A percentile compares a stretch with the other conserved stretches of the same genome.
These are phyloP conservation scores for Pseudocercospora pini-densiflorae DNA, from an alignment of 2,329 filamentous ascomycete species.

Conservation along the genomic window DNA sequence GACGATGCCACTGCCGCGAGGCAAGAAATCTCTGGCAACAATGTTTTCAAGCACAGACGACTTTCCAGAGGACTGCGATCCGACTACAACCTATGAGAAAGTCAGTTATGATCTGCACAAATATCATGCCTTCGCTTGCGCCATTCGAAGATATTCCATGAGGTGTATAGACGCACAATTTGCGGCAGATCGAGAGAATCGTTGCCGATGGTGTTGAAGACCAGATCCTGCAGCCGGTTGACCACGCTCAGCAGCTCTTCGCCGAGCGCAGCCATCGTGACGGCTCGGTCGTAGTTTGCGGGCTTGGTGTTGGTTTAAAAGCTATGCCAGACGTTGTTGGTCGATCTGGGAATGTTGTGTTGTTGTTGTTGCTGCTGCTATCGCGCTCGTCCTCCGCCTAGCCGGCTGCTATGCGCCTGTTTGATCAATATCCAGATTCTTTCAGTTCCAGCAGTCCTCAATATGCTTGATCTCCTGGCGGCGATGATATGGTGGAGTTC, in stretches of 20 bases:
- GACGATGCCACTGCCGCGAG: conserved; percentile 94
- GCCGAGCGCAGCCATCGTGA: conserved; percentile 83
- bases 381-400: not conserved
- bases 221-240: conserved; percentile 97
- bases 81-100: conserved; percentile 81
- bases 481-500: not conserved
- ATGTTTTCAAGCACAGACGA: conserved; percentile 99
- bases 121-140: conserved; percentile 1
- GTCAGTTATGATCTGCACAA: conserved; percentile 25
- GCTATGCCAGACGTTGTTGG: not conserved
- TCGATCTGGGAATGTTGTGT: not conserved
- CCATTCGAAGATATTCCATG: not conserved
- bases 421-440: not conserved
- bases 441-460: not conserved
- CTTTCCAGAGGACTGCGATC: conserved; percentile 97
- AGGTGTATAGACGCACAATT: conserved; percentile 70
- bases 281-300: not conserved
- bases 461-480: not conserved
- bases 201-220: conserved; percentile 99
- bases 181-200: conserved; percentile 97
- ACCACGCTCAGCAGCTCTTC: conserved; percentile 94
- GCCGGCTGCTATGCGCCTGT: not conserved
- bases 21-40: conserved; percentile 95
- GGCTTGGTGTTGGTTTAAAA: not conserved
- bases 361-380: not conserved